phyloP scores from a whole-genome alignment of 2,329 filamentous ascomycete species.

The Xylariales sp. region DNA sequence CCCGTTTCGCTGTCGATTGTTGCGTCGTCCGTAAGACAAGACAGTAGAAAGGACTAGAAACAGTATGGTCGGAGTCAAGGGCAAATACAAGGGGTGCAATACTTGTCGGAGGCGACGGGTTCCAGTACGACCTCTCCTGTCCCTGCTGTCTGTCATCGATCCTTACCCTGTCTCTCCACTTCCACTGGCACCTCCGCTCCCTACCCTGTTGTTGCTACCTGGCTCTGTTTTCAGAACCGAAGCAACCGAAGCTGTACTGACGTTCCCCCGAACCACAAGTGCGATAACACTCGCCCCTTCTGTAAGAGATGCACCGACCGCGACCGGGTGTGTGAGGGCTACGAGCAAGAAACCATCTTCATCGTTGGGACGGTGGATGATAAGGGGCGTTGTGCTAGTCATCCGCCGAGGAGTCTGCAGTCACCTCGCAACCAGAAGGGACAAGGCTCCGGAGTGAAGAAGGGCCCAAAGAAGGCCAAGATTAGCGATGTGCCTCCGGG shows the following conservation, averaged over 20 bases:
- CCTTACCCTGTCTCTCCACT: too few species aligned
- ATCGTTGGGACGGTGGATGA: conserved; percentile 55
- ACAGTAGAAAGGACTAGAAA: too few species aligned
- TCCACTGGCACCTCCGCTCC: too few species aligned
- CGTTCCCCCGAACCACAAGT: conserved; percentile 30
- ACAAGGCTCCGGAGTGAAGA: conserved; percentile 25
- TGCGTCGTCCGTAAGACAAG: too few species aligned
- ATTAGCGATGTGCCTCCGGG: conserved; percentile 14
- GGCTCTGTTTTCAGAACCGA: too few species aligned
- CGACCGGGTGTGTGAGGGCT: conserved; percentile 56
- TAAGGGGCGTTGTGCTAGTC: conserved; percentile 52
- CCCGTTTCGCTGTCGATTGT: too few species aligned
- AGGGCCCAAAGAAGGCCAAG: conserved; percentile 11
- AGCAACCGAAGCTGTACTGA: too few species aligned
- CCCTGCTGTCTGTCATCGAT: too few species aligned
- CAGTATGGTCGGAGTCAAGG: conserved; percentile 14
- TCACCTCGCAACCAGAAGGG: too few species aligned
- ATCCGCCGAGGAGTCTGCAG: conserved; percentile 46
- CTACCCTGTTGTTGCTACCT: too few species aligned
- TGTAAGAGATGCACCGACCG: conserved; percentile 57
- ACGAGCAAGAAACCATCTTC: conserved; percentile 59
- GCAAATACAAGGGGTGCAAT: conserved; percentile 13
- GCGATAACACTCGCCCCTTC: conserved; percentile 55
- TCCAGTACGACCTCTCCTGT: too few species aligned
- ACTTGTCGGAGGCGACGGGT: conserved; percentile 11